Evolutionary conservation across 768 basidiomycete genomes (phyloP), one percentile per base, ranked within the genome.

Genomic region (Mycena sanguinolenta): DNA sequence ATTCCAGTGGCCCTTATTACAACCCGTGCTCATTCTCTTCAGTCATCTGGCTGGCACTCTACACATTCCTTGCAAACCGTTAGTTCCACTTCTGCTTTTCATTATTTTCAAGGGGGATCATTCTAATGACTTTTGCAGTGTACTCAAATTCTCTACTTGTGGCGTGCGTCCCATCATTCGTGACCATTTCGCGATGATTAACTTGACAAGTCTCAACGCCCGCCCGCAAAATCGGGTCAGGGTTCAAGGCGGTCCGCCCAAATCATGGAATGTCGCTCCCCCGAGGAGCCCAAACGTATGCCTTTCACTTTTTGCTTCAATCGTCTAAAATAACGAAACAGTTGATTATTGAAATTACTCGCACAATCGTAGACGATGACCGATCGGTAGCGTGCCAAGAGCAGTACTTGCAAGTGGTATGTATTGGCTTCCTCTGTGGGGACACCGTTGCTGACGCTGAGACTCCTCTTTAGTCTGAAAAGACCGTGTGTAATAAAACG

Each of bases 1-100:
- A 39, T n/a, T n/a, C n/a, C 0, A 75, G 4, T 42, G 77, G 16
- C 49, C 44, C n/a, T 27, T 46, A n/a, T 3, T 8, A 28, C 9
- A 7, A n/a, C 0, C 16, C 25, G 13, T 36, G 10, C 19, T 16
- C 2, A 17, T 5, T 32, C 21, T n/a, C n/a, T 10, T 46, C 44
- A 81, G 79, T 78, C 58, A 63, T 80, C 32, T 82, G 80, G 81
- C 73, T 79, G 4, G 80, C 74, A 21, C 61, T 77, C 3, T 80
- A 82, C 59, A 77, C 77, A 2, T 77, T 78, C 60, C 71, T 81
- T 6, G 79, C 80, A 3, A 79, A 80, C 73, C 54, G 79, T 79
- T 58, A 63, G 79, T 70, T 23, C 53, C 23, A 28, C 16, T n/a
- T 1, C 0, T 19, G 23, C 3, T n/a, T n/a, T n/a, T n/a, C n/a